phyloP scores from a whole-genome alignment of 2,329 filamentous ascomycete genomes.

The Zasmidium citrigriseum region DNA sequence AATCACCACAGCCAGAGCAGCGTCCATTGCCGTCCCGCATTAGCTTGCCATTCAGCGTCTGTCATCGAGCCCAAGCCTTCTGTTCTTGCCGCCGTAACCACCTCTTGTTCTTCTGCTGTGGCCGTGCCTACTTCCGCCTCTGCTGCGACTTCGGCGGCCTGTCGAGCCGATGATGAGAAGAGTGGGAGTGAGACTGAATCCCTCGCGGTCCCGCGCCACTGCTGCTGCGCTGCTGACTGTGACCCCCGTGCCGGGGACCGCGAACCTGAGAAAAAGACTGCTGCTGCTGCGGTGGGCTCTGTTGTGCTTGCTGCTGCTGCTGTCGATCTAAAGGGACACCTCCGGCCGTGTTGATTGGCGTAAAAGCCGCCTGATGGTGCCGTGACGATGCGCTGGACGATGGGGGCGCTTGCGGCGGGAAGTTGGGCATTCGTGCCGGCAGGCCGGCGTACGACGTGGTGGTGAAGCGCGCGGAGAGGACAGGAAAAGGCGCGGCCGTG shows the following conservation, averaged over 20 bases:
- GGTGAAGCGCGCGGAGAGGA: slow-evolving; percentile 28
- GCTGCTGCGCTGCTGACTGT: slow-evolving; percentile 14
- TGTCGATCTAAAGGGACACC: slow-evolving; percentile 13
- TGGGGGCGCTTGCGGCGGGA: slow-evolving; percentile 8
- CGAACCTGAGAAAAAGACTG: slow-evolving; percentile 30
- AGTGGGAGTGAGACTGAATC: slow-evolving; percentile 17
- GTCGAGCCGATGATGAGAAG: slow-evolving; percentile 13
- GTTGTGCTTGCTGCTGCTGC: slow-evolving; percentile 15
- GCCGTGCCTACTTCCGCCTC: slow-evolving; percentile 21
- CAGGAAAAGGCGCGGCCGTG: slow-evolving; percentile 34
- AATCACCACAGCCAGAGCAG: slow-evolving; percentile 21
- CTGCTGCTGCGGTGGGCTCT: slow-evolving; percentile 4
- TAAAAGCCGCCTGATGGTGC: slow-evolving; percentile 19
- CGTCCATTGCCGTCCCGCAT: slow-evolving; percentile 21
- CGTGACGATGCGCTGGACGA: slow-evolving; percentile 2
- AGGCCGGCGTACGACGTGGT: slow-evolving; percentile 21
- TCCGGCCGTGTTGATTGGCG: slow-evolving; percentile 26
- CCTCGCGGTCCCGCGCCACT: slow-evolving; percentile 24
- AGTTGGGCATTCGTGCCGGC: slow-evolving; percentile 27
- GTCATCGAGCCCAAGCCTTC: not conserved
- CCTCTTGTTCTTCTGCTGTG: not conserved
- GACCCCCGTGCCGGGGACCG: slow-evolving; percentile 25
- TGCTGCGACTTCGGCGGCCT: slow-evolving; percentile 20
- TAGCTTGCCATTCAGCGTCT: slow-evolving; percentile 14
- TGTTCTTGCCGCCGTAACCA: not conserved